Conservation (phyloP, 495 filamentous ascomycete genomes). For the Staphylotrichum tortipilum region DNA sequence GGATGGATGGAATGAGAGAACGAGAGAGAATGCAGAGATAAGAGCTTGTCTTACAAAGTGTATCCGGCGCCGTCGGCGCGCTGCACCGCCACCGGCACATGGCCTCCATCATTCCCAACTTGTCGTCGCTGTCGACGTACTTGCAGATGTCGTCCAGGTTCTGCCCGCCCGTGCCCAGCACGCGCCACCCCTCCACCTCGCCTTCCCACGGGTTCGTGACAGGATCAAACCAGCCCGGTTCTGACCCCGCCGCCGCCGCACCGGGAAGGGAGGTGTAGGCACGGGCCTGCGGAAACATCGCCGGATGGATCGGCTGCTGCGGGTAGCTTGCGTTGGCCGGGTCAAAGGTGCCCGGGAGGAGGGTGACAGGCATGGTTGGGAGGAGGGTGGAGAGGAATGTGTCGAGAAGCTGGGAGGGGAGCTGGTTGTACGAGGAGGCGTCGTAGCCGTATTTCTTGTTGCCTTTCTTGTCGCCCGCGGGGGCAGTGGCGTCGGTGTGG, state of each 20-base stretch:
- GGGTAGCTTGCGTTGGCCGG: slow-evolving; percentile 74
- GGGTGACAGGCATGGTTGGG: slow-evolving; percentile 69
- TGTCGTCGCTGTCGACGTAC: slow-evolving; percentile 67
- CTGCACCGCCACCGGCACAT: slow-evolving; percentile 84
- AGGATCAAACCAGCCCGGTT: slow-evolving; percentile 72
- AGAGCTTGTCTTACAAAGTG: slow-evolving; percentile 88
- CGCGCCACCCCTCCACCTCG: slow-evolving; percentile 75
- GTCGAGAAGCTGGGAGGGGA: slow-evolving; percentile 76
- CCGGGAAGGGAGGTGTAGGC: slow-evolving; percentile 38
- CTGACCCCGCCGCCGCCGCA: slow-evolving; percentile 14
- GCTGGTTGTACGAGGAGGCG: slow-evolving; percentile 71
- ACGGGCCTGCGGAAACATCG: slow-evolving; percentile 69
- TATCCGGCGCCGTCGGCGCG: slow-evolving; percentile 96
- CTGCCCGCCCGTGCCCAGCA: slow-evolving; percentile 82
- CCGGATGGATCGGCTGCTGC: slow-evolving; percentile 74
- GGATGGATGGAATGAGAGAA: too few relatives aligned
- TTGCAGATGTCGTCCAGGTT: slow-evolving; percentile 90
- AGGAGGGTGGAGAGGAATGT: slow-evolving; percentile 71
- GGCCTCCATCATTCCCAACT: slow-evolving; percentile 81
- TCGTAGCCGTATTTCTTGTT: slow-evolving; percentile 93
- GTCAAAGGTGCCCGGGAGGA: slow-evolving; percentile 67
- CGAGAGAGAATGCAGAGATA: too few relatives aligned
- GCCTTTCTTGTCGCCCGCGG: slow-evolving; percentile 30
- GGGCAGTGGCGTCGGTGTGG: slow-evolving; percentile 3
- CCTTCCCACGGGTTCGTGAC: slow-evolving; percentile 92